phyloP scores from a whole-genome alignment of 352 stramenopile genomes.

The Phytophthora sojae region DNA sequence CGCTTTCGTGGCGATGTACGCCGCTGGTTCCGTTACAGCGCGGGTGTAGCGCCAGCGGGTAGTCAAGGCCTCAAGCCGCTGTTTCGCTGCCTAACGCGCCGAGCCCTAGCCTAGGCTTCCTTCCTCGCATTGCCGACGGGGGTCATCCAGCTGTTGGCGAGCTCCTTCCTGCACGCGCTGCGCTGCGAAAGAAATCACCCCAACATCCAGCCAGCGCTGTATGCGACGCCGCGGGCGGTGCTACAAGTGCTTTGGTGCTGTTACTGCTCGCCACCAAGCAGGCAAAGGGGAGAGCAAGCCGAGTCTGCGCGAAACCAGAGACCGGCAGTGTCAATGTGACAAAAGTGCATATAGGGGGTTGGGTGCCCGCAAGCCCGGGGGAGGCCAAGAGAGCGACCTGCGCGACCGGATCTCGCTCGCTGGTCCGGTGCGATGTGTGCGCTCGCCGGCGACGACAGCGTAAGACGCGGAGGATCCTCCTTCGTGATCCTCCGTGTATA shows the following conservation, averaged over 20 bases:
- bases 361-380: not conserved
- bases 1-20: conserved; percentile 10
- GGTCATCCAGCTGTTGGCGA: too few species aligned
- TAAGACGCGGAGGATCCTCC: conserved; percentile 6
- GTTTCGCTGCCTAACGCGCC: not conserved
- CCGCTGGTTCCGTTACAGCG: not conserved
- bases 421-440: conserved; percentile 10
- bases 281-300: not conserved
- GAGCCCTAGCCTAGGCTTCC: not conserved
- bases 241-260: not conserved
- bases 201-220: not conserved
- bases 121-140: too few species aligned
- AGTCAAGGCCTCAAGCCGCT: not conserved
- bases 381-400: conserved; percentile 9
- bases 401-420: conserved; percentile 26
- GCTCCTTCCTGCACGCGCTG: not conserved
- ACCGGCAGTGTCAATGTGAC: conserved; percentile 23
- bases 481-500: conserved; percentile 27
- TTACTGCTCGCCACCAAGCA: conserved; percentile 10
- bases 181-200: conserved; percentile 36
- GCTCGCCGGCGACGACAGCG: too few species aligned
- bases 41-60: not conserved
- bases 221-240: not conserved
- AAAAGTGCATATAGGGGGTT: conserved; percentile 17
- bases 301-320: conserved; percentile 16